phyloP scores from a whole-genome alignment of 495 filamentous ascomycete species.

The Aspergillus carlsbadensis region DNA sequence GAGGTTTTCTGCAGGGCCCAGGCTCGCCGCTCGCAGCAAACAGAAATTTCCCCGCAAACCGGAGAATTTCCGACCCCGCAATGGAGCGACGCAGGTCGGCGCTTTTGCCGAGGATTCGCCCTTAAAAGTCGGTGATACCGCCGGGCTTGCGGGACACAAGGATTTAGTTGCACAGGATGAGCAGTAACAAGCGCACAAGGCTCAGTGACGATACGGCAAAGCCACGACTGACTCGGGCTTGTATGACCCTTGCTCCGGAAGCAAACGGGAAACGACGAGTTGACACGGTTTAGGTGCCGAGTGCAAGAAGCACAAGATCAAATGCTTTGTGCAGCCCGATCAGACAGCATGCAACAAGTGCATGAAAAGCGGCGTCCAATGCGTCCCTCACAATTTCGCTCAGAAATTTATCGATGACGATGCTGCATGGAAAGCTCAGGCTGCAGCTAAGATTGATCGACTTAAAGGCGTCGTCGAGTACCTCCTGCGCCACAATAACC shows the following conservation, averaged over 20 bases:
- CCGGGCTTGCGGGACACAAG: background rate
- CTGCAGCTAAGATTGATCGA: constrained; percentile 1
- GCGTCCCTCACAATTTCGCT: constrained; percentile 10
- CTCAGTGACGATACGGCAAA: background rate
- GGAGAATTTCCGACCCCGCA: no score
- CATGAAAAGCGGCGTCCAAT: background rate
- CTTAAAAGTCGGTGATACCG: background rate
- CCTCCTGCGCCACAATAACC: constrained; percentile 1
- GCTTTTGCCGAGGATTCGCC: background rate
- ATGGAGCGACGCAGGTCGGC: background rate
- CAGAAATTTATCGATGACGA: constrained; percentile 15
- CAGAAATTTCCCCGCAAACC: no score
- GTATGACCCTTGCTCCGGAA: background rate
- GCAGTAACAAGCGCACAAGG: background rate
- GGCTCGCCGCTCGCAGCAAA: no score
- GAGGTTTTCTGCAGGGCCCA: no score
- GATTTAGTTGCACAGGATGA: background rate
- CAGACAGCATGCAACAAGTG: constrained; percentile 5
- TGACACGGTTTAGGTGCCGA: constrained; percentile 5
- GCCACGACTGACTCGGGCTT: background rate
- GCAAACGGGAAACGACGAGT: background rate
- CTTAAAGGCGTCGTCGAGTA: constrained; percentile 8
- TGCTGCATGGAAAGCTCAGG: constrained; percentile 8
- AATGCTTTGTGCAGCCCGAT: constrained; percentile 7
- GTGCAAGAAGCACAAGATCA: constrained; percentile 14